phyloP scores from a whole-genome alignment of 306 rosid genomes.

The Oxytropis ochrocephala region DNA sequence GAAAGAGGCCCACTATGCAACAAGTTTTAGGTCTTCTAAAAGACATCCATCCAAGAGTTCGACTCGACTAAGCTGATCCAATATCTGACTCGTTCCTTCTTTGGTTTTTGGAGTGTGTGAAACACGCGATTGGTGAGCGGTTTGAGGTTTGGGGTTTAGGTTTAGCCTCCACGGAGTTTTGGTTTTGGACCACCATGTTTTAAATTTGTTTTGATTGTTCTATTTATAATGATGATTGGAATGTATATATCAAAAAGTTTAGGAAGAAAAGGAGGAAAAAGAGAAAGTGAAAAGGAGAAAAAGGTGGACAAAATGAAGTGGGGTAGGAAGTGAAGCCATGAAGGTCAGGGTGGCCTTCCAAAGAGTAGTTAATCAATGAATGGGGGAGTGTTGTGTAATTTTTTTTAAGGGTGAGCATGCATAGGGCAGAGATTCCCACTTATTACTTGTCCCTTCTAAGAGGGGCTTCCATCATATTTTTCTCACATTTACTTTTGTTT shows the following conservation, averaged over 20 bases:
- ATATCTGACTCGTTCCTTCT: background rate
- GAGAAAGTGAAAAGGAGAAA: background rate
- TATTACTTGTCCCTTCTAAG: conserved; percentile 47
- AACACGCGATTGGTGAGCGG: background rate
- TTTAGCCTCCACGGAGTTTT: background rate
- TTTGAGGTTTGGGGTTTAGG: background rate
- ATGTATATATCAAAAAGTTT: conserved; percentile 5
- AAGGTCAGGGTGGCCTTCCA: background rate
- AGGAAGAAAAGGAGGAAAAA: conserved; percentile 1
- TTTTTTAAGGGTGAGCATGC: conserved; percentile 20
- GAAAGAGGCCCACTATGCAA: conserved; percentile 83
- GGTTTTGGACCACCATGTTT: conserved; percentile 10
- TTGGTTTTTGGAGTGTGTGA: background rate
- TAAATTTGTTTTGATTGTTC: background rate
- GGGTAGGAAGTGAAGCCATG: background rate
- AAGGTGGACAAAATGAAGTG: conserved; percentile 16
- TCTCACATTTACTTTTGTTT: conserved; percentile 1
- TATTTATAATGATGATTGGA: conserved; percentile 8
- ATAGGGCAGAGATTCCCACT: conserved; percentile 50
- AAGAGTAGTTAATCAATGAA: background rate
- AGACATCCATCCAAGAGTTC: conserved; percentile 46
- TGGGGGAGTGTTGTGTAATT: background rate
- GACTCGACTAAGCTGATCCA: conserved; percentile 26
- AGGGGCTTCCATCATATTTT: conserved; percentile 27
- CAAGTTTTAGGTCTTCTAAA: conserved; percentile 85